These are phyloP conservation scores for Psidium friedrichsthalianum DNA, from an alignment of 345 rosid species.

Conservation along the genomic window DNA sequence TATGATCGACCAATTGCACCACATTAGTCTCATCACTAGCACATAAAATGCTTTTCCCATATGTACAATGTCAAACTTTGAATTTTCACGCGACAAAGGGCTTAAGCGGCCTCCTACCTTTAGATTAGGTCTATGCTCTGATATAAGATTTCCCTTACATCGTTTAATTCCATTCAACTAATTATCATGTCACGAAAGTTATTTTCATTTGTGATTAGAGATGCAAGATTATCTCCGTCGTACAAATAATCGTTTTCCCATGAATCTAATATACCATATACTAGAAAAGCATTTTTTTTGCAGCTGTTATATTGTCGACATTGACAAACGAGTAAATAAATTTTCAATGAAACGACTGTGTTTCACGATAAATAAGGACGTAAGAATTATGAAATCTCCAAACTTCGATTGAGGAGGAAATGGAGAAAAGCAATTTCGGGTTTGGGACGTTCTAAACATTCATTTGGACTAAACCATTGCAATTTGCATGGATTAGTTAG, in stretches of 20 bases:
- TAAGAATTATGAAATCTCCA: background rate
- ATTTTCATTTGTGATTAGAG: background rate
- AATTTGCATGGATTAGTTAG: background rate
- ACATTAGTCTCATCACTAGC: background rate
- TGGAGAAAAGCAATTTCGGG: background rate
- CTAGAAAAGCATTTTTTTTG: background rate
- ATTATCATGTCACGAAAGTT: background rate
- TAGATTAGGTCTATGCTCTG: background rate
- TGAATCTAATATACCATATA: background rate
- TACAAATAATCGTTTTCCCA: fast-evolving
- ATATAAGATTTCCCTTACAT: background rate
- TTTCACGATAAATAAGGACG: background rate
- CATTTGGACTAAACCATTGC: background rate
- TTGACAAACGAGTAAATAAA: background rate
- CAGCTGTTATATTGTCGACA: background rate
- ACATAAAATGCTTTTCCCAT: background rate
- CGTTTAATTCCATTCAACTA: background rate
- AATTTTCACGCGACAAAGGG: fast-evolving
- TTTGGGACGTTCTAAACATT: background rate
- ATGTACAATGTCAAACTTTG: background rate
- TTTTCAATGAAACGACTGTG: background rate
- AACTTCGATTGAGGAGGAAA: background rate
- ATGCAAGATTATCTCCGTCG: background rate
- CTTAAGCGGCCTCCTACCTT: too few relatives aligned
- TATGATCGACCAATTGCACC: fast-evolving